Percentiles rank a stretch among this genome's conserved stretches.
Evolutionary conservation across 805 yeast genomes (phyloP).

Genomic region (Wickerhamomyces bisporus): DNA sequence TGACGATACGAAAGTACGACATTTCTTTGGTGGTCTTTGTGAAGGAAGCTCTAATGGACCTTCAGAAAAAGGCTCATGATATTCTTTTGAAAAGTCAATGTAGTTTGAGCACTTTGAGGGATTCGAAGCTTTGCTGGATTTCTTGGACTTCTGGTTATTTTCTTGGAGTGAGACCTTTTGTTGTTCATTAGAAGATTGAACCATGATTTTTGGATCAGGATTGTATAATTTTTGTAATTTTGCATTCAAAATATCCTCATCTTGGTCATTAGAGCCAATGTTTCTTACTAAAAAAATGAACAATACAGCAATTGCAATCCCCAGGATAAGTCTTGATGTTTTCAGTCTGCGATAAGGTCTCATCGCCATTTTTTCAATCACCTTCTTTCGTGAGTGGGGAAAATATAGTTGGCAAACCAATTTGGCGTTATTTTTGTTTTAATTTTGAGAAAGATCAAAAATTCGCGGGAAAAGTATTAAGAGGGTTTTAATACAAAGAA

Average conservation of each 20-base stretch:
- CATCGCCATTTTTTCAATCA: neutral
- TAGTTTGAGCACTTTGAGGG: slow-evolving; percentile 53
- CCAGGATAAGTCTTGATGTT: slow-evolving; percentile 1
- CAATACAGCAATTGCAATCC: slow-evolving; percentile 2
- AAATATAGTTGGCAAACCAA: neutral
- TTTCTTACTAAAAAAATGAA: neutral
- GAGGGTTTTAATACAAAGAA: neutral
- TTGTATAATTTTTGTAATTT: slow-evolving; percentile 1
- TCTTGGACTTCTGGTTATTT: slow-evolving; percentile 1
- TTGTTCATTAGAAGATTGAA: neutral
- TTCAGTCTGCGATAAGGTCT: slow-evolving; percentile 1
- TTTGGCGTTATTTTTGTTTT: neutral
- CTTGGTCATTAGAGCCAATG: slow-evolving; percentile 2
- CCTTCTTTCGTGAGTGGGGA: no score
- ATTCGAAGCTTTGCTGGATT: slow-evolving; percentile 1
- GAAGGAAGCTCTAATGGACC: slow-evolving; percentile 58
- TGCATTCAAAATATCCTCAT: slow-evolving; percentile 1
- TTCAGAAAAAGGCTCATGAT: slow-evolving; percentile 50
- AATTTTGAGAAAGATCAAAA: neutral
- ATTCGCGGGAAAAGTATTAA: neutral
- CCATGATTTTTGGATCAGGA: neutral
- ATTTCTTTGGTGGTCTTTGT: slow-evolving; percentile 68
- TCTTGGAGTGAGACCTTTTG: slow-evolving; percentile 1
- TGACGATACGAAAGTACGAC: slow-evolving; percentile 68
- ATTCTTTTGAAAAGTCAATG: slow-evolving; percentile 46